Percentiles rank a stretch among this genome's conserved stretches.
These are phyloP conservation scores for Pseudogymnoascus sp. DNA, from an alignment of 2,329 filamentous ascomycete species.

Conservation along the genomic window DNA sequence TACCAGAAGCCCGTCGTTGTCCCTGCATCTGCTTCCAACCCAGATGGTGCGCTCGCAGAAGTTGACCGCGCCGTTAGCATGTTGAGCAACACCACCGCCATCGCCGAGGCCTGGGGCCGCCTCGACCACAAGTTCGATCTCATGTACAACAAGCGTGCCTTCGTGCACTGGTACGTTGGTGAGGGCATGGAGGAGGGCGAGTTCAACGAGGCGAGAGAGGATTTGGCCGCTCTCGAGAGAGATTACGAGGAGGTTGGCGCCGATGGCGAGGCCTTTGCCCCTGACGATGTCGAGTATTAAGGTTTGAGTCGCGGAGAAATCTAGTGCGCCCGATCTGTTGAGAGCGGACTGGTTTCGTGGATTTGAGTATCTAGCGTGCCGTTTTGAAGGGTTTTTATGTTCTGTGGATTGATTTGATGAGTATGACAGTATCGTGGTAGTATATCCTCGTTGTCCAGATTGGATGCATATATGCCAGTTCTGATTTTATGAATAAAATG, in stretches of 20 bases:
- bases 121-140: slow-evolving; percentile 64
- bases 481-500: slow-evolving; percentile 11
- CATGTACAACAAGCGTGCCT: slow-evolving; percentile 64
- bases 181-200: slow-evolving; percentile 67
- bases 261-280: slow-evolving; percentile 47
- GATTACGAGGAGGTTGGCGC: slow-evolving; percentile 60
- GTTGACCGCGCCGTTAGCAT: slow-evolving; percentile 53
- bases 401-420: slow-evolving; percentile 1
- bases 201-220: slow-evolving; percentile 60
- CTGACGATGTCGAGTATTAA: slow-evolving; percentile 39
- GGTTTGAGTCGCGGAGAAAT: background rate
- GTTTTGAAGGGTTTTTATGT: slow-evolving; percentile 6
- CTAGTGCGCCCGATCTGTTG: background rate
- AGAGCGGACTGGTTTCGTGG: slow-evolving; percentile 2
- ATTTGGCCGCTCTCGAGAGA: slow-evolving; percentile 58
- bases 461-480: background rate
- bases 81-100: slow-evolving; percentile 62
- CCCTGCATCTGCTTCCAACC: slow-evolving; percentile 33
- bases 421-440: slow-evolving; percentile 10
- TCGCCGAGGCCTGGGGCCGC: slow-evolving; percentile 58
- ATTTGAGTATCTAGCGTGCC: slow-evolving; percentile 7
- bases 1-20: slow-evolving; percentile 52
- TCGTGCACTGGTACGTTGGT: slow-evolving; percentile 67
- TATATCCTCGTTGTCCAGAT: background rate
- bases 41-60: slow-evolving; percentile 43